A percentile compares a stretch with the other conserved stretches of the same genome.
Evolutionary conservation across 2,329 filamentous ascomycete species (phyloP).

Genomic region (Aspergillus awamori): DNA sequence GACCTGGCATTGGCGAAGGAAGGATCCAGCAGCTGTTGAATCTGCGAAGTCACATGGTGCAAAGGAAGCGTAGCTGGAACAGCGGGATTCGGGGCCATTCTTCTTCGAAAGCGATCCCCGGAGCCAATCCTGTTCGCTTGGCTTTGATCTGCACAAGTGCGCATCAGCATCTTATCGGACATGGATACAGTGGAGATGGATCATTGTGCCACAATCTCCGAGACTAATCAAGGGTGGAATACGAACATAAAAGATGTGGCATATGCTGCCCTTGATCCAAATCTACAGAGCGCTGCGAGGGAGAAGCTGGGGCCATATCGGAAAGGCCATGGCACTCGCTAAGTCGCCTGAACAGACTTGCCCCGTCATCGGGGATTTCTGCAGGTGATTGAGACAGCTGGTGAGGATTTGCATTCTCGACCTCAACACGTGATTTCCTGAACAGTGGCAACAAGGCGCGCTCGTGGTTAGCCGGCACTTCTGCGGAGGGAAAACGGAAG

Average conservation of each 20-base stretch:
- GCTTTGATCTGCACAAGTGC: slow-evolving; percentile 31
- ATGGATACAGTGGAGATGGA: background rate
- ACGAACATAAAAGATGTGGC: slow-evolving; percentile 66
- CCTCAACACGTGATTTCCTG: slow-evolving; percentile 47
- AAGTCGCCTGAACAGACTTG: slow-evolving; percentile 31
- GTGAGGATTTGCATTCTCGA: slow-evolving; percentile 36
- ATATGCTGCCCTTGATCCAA: slow-evolving; percentile 60
- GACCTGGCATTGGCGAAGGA: slow-evolving; percentile 55
- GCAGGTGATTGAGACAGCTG: slow-evolving; percentile 36
- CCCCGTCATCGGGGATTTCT: slow-evolving; percentile 40
- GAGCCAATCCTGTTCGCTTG: slow-evolving; percentile 51
- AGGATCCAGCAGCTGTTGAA: slow-evolving; percentile 43
- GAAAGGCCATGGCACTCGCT: slow-evolving; percentile 33
- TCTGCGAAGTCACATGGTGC: slow-evolving; percentile 39
- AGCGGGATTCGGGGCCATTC: slow-evolving; percentile 48
- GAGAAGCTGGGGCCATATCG: slow-evolving; percentile 40
- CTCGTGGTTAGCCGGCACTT: slow-evolving; percentile 17
- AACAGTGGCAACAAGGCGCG: slow-evolving; percentile 11
- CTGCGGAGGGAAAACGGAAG: slow-evolving; percentile 8
- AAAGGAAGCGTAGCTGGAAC: slow-evolving; percentile 43
- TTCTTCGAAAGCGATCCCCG: slow-evolving; percentile 48
- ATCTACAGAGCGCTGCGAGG: slow-evolving; percentile 51
- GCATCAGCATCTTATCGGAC: slow-evolving; percentile 13
- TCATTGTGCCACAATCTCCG: background rate
- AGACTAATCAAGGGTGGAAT: background rate